Evolutionary conservation across 1,284 basidiomycete species (phyloP).

Genomic region (Cutaneotrichosporon cutaneum): DNA sequence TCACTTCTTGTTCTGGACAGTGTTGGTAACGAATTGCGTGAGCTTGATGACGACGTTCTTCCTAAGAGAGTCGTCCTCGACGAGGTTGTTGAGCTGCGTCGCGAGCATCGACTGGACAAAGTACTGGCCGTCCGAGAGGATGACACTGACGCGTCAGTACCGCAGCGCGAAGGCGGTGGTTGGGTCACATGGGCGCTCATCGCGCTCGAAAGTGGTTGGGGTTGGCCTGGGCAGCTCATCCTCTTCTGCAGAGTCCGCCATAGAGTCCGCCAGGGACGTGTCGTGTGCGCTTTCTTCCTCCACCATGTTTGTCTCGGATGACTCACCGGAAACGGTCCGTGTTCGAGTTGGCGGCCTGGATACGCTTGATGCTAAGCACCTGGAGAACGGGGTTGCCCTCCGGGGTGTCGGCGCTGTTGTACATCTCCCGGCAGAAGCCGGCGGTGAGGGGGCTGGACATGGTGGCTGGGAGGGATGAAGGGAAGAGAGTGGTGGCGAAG

Average conservation of each 20-base stretch:
- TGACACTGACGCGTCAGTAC: slow-evolving; percentile 45
- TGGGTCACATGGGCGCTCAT: background rate
- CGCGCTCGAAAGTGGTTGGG: background rate
- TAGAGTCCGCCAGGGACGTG: background rate
- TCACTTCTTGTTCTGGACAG: slow-evolving; percentile 78
- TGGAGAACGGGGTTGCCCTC: slow-evolving; percentile 65
- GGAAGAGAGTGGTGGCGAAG: slow-evolving; percentile 7
- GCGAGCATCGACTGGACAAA: slow-evolving; percentile 94
- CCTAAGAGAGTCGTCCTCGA: slow-evolving; percentile 66
- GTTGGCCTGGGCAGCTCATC: background rate
- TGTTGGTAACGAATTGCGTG: slow-evolving; percentile 77
- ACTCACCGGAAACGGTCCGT: slow-evolving; percentile 52
- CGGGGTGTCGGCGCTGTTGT: slow-evolving; percentile 32
- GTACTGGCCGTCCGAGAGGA: slow-evolving; percentile 68
- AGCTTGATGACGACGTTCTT: slow-evolving; percentile 74
- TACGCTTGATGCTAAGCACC: slow-evolving; percentile 76
- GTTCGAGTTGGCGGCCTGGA: slow-evolving; percentile 53
- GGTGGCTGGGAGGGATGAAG: slow-evolving; percentile 16
- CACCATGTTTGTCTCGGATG: background rate
- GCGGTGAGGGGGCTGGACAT: slow-evolving; percentile 44
- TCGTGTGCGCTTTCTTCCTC: background rate
- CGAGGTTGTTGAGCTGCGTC: slow-evolving; percentile 79
- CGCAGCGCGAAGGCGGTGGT: background rate
- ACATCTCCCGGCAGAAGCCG: slow-evolving; percentile 43
- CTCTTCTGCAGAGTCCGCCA: background rate